phyloP scores from a whole-genome alignment of 2,329 filamentous ascomycete genomes.

The Lomentospora prolificans region DNA sequence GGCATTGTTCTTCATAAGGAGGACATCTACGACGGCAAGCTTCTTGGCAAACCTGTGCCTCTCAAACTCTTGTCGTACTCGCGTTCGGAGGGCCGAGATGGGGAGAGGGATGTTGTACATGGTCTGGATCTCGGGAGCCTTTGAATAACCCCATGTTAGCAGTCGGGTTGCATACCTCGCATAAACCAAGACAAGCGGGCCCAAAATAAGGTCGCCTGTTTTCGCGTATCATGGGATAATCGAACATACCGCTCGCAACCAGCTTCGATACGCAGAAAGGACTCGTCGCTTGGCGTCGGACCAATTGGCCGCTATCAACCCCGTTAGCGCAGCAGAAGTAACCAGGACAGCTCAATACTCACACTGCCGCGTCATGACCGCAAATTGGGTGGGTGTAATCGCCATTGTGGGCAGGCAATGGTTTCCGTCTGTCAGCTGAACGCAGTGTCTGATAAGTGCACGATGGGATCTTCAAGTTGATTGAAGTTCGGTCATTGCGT shows the following conservation, averaged over 20 bases:
- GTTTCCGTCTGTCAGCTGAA: not conserved
- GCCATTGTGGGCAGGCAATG: conserved; percentile 53
- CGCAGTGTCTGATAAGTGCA: conserved; percentile 3
- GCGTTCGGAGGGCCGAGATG: conserved; percentile 77
- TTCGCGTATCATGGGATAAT: not conserved
- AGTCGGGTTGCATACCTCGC: too few species aligned
- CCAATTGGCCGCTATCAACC: conserved; percentile 69
- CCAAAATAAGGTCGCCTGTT: not conserved
- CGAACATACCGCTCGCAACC: conserved; percentile 82
- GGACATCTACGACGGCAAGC: conserved; percentile 75
- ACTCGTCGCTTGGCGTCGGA: conserved; percentile 79
- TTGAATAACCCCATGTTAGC: not conserved
- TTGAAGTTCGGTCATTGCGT: not conserved
- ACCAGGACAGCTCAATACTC: conserved; percentile 24
- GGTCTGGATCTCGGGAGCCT: conserved; percentile 94
- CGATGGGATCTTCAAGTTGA: not conserved
- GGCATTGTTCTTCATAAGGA: conserved; percentile 81
- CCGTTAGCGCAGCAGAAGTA: conserved; percentile 23
- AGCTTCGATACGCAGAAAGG: conserved; percentile 82
- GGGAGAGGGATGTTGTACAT: conserved; percentile 94
- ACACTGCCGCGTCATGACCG: conserved; percentile 71
- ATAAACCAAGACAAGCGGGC: too few species aligned
- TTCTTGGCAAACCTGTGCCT: conserved; percentile 88
- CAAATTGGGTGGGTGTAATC: conserved; percentile 89
- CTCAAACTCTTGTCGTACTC: conserved; percentile 95